These are phyloP conservation scores for Jacaranda mimosifolia DNA, from an alignment of 257 asterid species.

Conservation along the genomic window DNA sequence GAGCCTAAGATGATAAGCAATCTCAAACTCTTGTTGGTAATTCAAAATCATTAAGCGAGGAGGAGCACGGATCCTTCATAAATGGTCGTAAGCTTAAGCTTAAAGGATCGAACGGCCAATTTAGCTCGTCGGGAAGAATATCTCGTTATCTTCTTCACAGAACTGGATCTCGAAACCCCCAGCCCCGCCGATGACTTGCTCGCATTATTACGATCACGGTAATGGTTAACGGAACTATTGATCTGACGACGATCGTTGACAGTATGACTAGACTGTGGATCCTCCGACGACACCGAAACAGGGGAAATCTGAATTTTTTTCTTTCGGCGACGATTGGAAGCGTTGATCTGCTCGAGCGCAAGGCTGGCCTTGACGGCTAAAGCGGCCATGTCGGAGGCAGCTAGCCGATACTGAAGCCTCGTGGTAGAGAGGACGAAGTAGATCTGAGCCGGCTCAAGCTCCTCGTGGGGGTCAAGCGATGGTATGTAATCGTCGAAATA, in stretches of 20 bases:
- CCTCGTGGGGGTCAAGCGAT: slow-evolving; percentile 39
- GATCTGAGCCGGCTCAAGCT: slow-evolving; percentile 63
- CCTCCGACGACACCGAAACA: slow-evolving; percentile 22
- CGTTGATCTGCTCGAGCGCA: slow-evolving; percentile 54
- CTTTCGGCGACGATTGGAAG: slow-evolving; percentile 38
- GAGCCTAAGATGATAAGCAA: neutral
- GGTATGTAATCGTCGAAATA: slow-evolving; percentile 69
- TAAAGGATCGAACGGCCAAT: slow-evolving; percentile 68
- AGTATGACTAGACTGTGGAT: slow-evolving; percentile 37
- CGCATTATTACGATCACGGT: neutral
- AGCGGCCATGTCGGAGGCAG: slow-evolving; percentile 85
- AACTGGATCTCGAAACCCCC: slow-evolving; percentile 51
- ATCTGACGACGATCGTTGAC: neutral
- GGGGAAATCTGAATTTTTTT: slow-evolving; percentile 60
- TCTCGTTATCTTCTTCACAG: slow-evolving; percentile 54
- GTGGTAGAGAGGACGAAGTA: slow-evolving; percentile 63
- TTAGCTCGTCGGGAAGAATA: slow-evolving; percentile 74
- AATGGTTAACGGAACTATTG: neutral
- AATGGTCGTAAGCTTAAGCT: slow-evolving; percentile 61
- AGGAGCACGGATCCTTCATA: slow-evolving; percentile 60
- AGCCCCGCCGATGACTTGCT: slow-evolving; percentile 20
- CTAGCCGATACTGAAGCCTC: slow-evolving; percentile 56
- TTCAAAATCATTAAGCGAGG: neutral
- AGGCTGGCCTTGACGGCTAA: slow-evolving; percentile 77
- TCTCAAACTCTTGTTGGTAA: neutral